phyloP scores from a whole-genome alignment of 768 basidiomycete species.

The Tulasnella sp. region DNA sequence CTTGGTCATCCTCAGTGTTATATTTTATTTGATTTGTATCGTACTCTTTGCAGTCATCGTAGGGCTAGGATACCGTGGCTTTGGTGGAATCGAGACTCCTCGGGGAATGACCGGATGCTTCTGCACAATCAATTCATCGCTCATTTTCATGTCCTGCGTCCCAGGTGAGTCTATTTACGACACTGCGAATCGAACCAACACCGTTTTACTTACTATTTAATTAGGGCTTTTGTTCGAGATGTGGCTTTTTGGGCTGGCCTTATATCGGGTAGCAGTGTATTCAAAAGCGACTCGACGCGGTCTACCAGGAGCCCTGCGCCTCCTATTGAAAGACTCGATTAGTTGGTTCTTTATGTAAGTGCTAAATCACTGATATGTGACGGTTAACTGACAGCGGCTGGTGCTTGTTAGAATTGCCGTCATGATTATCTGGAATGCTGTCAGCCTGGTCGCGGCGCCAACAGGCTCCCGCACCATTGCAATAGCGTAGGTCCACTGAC shows the following conservation, averaged over 20 bases:
- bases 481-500: background rate
- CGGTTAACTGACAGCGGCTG: background rate
- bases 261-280: background rate
- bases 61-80: background rate
- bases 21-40: background rate
- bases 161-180: background rate
- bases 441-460: background rate
- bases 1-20: constrained; percentile 3
- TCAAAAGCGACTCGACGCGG: background rate
- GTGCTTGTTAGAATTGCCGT: background rate
- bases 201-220: background rate
- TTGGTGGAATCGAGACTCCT: constrained; percentile 14
- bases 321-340: constrained; percentile 10
- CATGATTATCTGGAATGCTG: constrained; percentile 7
- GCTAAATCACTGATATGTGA: background rate
- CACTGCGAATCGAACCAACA: background rate
- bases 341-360: constrained; percentile 14
- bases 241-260: constrained; percentile 14
- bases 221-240: constrained; percentile 11
- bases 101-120: constrained; percentile 4
- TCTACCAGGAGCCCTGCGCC: background rate
- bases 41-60: background rate
- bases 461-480: constrained; percentile 2
- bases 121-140: background rate
- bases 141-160: background rate